Evolutionary conservation across 1,139 yeast species (phyloP), one percentile per base, ranked within the genome.

Genomic region (Zygoascus meyerae): DNA sequence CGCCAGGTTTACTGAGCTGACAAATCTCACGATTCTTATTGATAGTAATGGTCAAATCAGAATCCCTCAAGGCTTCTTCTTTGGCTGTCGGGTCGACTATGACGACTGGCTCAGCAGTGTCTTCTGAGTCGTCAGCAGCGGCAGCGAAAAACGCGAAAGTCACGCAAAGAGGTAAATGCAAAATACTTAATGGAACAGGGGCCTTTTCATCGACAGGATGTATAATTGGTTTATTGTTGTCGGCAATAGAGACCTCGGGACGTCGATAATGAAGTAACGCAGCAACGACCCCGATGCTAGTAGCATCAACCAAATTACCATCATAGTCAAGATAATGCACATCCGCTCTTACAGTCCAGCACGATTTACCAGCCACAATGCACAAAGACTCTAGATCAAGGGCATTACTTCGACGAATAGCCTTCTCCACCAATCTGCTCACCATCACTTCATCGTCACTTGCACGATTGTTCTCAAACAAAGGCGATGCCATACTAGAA

Each of bases 131-230:
- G 31, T 35, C 40, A 2, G 46, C 49, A 5, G 39, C 47, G 9
- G 35, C 39, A 48, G 84, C 83, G 69, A 79, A 87, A 61, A 92
- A 86, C 34, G 89, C 83, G 67, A 86, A 89, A 0, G 95, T 83
- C n/a, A 89, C 80, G 65, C 96, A 87, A 41, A 92, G 77, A 2
- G 98, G 98, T 2, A 87, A 78, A 63, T 92, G 98, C 53, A 92
- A 70, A 14, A 92, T 77, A 45, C 95, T 83, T 48, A 92, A 72
- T 29, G 92, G 83, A 0, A 89, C 89, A 1, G 97, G 96, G 42
- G 86, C 87, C 52, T 95, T 75, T 59, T 90, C 96, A 34, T 81
- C 79, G 26, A 78, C 62, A 36, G 81, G 75, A 61, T 86, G 90
- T 1, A 92, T 74, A 10, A 83, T 74, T 11, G 87, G 75, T 47